phyloP scores from a whole-genome alignment of 352 stramenopile species.

The Phytopythium boreale region DNA sequence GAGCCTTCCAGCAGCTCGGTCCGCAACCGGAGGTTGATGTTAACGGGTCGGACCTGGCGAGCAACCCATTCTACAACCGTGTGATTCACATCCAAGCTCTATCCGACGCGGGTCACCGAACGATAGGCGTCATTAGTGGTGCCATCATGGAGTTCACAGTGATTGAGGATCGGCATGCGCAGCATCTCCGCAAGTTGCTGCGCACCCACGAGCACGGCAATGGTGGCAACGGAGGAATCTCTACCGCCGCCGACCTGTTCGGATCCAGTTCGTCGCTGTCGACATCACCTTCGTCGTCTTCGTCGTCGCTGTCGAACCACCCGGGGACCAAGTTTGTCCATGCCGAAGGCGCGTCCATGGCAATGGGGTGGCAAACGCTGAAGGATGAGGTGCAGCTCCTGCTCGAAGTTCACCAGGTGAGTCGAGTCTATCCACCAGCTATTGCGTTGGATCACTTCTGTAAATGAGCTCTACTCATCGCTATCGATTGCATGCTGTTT shows the following conservation, averaged over 20 bases:
- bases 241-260: constrained; percentile 36
- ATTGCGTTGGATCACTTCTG: neutral
- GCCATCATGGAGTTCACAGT: constrained; percentile 57
- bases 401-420: constrained; percentile 58
- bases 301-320: constrained; percentile 4
- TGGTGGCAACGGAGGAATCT: constrained; percentile 13
- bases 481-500: constrained; percentile 5
- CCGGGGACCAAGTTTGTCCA: constrained; percentile 22
- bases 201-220: constrained; percentile 43
- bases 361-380: constrained; percentile 47
- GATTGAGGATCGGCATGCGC: constrained; percentile 48
- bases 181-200: constrained; percentile 52
- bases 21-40: constrained; percentile 39
- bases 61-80: constrained; percentile 62
- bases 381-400: constrained; percentile 63
- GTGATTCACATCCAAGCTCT: constrained; percentile 69
- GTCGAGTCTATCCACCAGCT: constrained; percentile 3
- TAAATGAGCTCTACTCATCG: neutral
- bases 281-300: neutral
- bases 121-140: constrained; percentile 46
- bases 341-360: constrained; percentile 56
- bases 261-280: constrained; percentile 20
- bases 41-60: constrained; percentile 40
- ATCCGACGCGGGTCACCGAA: constrained; percentile 62
- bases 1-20: constrained; percentile 60